phyloP scores from a whole-genome alignment of 2,329 filamentous ascomycete genomes.

The Cytospora mali region DNA sequence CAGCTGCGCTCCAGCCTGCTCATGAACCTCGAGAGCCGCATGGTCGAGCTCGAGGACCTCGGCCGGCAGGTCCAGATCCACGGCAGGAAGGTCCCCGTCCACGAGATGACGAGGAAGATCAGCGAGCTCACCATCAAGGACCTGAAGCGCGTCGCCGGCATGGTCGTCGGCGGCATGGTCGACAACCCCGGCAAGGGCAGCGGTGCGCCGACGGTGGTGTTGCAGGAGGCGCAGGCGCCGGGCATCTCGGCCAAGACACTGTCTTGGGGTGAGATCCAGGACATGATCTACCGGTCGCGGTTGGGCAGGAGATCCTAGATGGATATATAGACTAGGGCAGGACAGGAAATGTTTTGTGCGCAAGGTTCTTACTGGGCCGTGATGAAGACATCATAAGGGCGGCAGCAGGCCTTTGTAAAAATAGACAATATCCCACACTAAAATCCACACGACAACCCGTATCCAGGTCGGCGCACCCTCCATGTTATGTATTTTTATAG shows the following conservation, averaged over 20 bases:
- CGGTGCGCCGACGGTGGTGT: slow-evolving; percentile 88
- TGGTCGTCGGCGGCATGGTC: slow-evolving; percentile 77
- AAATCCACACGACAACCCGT: neutral
- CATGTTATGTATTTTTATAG: neutral
- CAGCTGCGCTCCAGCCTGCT: slow-evolving; percentile 86
- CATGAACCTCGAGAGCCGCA: slow-evolving; percentile 96
- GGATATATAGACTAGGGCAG: slow-evolving; percentile 4
- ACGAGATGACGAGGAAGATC: slow-evolving; percentile 90
- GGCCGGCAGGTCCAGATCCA: slow-evolving; percentile 97
- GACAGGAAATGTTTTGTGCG: neutral
- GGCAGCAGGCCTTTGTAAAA: slow-evolving; percentile 6
- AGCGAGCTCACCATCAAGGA: slow-evolving; percentile 79
- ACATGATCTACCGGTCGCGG: slow-evolving; percentile 80
- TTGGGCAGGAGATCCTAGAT: slow-evolving; percentile 59
- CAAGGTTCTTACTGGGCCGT: neutral
- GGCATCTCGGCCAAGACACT: slow-evolving; percentile 69
- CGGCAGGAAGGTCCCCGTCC: slow-evolving; percentile 85
- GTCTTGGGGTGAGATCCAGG: slow-evolving; percentile 87
- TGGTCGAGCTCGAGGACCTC: slow-evolving; percentile 97
- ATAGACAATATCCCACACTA: slow-evolving; percentile 5
- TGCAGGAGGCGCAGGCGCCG: slow-evolving; percentile 85
- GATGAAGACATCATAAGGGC: neutral
- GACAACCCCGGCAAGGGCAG: slow-evolving; percentile 76
- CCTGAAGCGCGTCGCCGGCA: slow-evolving; percentile 75
- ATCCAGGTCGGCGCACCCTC: neutral